These are phyloP conservation scores for Cladosporium sp. DNA, from an alignment of 2,329 filamentous ascomycete genomes.

Conservation along the genomic window DNA sequence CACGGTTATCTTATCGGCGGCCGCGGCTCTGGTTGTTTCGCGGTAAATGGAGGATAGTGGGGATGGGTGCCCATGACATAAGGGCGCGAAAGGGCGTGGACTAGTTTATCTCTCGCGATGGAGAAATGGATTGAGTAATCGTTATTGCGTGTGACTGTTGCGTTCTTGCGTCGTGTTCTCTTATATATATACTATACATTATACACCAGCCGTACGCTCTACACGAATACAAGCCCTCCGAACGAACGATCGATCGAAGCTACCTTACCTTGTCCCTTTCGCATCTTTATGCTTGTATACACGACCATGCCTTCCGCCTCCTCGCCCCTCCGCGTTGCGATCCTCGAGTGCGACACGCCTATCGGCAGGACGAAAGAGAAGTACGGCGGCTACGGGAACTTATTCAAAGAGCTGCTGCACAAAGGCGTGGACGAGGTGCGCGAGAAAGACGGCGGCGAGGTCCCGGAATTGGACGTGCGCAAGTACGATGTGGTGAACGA, in stretches of 20 bases:
- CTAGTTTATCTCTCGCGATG: neutral
- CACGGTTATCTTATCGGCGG: neutral
- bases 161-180: neutral
- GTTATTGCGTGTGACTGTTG: neutral
- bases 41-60: neutral
- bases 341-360: slow-evolving; percentile 86
- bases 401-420: slow-evolving; percentile 55
- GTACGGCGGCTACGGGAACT: slow-evolving; percentile 72
- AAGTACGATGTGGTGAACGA: slow-evolving; percentile 71
- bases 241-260: neutral
- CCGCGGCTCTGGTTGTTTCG: neutral
- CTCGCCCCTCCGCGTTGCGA: slow-evolving; percentile 67
- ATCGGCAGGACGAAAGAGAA: slow-evolving; percentile 63
- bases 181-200: neutral
- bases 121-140: neutral
- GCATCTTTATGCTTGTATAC: neutral
- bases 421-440: slow-evolving; percentile 51
- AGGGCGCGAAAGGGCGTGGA: neutral
- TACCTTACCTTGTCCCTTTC: neutral
- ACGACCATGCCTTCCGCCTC: slow-evolving; percentile 7
- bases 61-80: neutral
- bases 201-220: too few relatives aligned
- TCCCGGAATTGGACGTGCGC: slow-evolving; percentile 58
- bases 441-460: slow-evolving; percentile 49
- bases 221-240: neutral